phyloP scores from a whole-genome alignment of 768 basidiomycete genomes.

The Lactarius pseudohatsudake region DNA sequence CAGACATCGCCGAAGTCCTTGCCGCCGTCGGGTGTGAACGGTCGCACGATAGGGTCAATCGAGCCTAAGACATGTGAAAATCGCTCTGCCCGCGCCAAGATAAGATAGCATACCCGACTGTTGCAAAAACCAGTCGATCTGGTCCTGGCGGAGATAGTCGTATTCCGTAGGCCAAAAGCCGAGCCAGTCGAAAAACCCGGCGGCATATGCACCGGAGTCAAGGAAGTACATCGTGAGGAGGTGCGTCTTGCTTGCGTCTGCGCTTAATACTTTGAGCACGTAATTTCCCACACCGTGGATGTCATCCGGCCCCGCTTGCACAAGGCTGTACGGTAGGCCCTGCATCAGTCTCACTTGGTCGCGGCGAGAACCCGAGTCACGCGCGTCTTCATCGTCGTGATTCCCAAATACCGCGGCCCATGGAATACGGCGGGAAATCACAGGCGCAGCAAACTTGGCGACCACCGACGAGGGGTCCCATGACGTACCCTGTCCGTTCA shows the following conservation, averaged over 20 bases:
- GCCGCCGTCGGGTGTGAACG: constrained; percentile 75
- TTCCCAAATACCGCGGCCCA: constrained; percentile 96
- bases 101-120: constrained; percentile 53
- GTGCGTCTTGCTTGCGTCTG: constrained; percentile 86
- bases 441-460: constrained; percentile 81
- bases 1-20: constrained; percentile 69
- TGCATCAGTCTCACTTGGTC: constrained; percentile 73
- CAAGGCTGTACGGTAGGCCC: constrained; percentile 80
- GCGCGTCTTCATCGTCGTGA: constrained; percentile 80
- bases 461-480: constrained; percentile 90
- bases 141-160: constrained; percentile 82
- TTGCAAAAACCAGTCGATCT: constrained; percentile 90
- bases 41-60: constrained; percentile 75
- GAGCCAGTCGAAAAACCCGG: constrained; percentile 57
- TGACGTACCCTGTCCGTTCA: constrained; percentile 86
- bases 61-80: constrained; percentile 39
- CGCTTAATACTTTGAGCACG: constrained; percentile 77
- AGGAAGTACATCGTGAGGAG: constrained; percentile 90
- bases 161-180: constrained; percentile 75
- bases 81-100: background rate
- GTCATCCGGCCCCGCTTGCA: constrained; percentile 75
- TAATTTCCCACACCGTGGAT: constrained; percentile 94
- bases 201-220: constrained; percentile 80
- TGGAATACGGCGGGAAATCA: constrained; percentile 72
- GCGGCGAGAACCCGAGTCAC: constrained; percentile 43